These are phyloP conservation scores for Eudorina sp. DNA, from an alignment of 139 green algal species.

Conservation along the genomic window DNA sequence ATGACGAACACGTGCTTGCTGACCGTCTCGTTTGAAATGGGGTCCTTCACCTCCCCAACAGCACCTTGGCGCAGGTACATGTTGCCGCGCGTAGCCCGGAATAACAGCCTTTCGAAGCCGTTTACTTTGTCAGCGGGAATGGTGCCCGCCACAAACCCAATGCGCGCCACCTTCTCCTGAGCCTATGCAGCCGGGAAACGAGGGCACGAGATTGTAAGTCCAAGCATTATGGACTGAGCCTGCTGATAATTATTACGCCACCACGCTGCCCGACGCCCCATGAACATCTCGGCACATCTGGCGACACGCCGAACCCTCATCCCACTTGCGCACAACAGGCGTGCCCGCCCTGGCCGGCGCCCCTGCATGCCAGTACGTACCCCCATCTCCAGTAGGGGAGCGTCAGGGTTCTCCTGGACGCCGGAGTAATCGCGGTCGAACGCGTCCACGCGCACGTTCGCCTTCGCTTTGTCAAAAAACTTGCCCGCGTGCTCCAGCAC, in stretches of 20 bases:
- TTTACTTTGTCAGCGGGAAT: slow-evolving; percentile 87
- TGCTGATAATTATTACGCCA: background rate
- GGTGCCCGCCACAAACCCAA: slow-evolving; percentile 94
- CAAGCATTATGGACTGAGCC: too few relatives aligned
- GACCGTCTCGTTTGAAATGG: slow-evolving; percentile 82
- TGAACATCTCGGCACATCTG: background rate
- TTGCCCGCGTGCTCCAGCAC: slow-evolving; percentile 92
- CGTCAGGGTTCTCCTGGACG: slow-evolving; percentile 31
- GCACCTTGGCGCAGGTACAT: slow-evolving; percentile 90
- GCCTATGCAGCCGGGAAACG: too few relatives aligned
- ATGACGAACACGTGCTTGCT: slow-evolving; percentile 98
- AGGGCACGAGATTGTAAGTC: too few relatives aligned
- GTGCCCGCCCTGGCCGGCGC: background rate
- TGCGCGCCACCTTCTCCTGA: slow-evolving; percentile 79
- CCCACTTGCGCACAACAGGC: background rate
- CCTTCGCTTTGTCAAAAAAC: slow-evolving; percentile 90
- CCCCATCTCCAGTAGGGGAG: slow-evolving; percentile 41
- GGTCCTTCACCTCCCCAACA: slow-evolving; percentile 82
- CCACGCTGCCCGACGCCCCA: background rate
- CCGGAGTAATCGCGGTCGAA: slow-evolving; percentile 25
- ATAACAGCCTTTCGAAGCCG: slow-evolving; percentile 96
- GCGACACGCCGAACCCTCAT: background rate
- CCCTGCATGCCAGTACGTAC: slow-evolving; percentile 7
- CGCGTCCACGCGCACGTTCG: background rate
- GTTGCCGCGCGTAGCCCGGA: slow-evolving; percentile 98